Conservation (phyloP, 257 asterid genomes). For the Anisodus acutangulus region DNA sequence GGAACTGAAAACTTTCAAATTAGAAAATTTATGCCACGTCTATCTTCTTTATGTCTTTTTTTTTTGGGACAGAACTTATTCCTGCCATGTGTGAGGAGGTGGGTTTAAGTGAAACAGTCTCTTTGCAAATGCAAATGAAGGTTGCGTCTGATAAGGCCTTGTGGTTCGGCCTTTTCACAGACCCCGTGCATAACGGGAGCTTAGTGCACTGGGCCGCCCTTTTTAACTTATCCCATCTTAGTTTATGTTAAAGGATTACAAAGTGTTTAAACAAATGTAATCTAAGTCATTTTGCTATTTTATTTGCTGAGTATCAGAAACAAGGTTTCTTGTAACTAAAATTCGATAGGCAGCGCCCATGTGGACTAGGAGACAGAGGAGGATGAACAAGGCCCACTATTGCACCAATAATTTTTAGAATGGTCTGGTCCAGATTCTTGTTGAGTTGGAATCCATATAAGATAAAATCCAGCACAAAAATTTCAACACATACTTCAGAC, state of each 20-base stretch:
- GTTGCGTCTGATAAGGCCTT: no score
- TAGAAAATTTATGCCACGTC: background rate
- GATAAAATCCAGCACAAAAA: slow-evolving; percentile 9
- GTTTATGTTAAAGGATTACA: background rate
- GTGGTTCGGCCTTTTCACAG: no score
- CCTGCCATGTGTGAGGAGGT: background rate
- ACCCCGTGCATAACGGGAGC: no score
- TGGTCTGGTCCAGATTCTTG: background rate
- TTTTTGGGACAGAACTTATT: background rate
- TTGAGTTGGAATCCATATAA: slow-evolving; percentile 26
- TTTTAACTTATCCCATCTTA: background rate
- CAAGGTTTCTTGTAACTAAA: slow-evolving; percentile 16
- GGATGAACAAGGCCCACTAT: slow-evolving; percentile 14
- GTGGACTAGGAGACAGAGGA: slow-evolving; percentile 18
- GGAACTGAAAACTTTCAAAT: slow-evolving; percentile 17
- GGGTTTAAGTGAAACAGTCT: no score
- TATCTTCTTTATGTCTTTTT: background rate
- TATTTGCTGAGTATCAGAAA: background rate
- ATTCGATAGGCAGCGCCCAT: background rate
- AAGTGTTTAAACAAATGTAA: background rate
- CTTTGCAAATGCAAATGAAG: no score
- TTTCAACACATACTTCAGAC: slow-evolving; percentile 4
- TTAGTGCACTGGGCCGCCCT: no score
- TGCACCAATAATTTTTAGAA: slow-evolving; percentile 9
- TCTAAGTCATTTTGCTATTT: background rate